Base-by-base conservation (phyloP, 441 rosid genomes). In the Corymbia calophylla region DNA sequence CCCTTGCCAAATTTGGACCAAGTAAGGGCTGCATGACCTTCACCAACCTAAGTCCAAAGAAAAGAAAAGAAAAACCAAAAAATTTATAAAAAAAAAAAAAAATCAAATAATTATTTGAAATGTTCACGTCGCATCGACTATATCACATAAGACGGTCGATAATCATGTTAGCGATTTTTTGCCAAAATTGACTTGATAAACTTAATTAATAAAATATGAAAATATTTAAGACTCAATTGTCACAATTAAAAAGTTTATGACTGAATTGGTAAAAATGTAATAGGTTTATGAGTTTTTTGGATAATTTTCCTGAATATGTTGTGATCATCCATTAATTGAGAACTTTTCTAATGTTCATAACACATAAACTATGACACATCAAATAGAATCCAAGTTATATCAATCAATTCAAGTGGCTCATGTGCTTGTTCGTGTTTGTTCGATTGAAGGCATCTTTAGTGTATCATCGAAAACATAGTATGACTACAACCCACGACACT, bases 101-200 rank as follows among this genome's bases (percentile, higher is more conserved):
- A 15, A 53, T 53, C 18, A 16, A 53, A 53, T 8, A 21, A 56
- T 21, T 23, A 56, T 21, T 56, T 21, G 12, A 56, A 56, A 56
- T 56, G 5, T 56, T 4, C 12, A 56, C 60, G 9, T 56, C 29
- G 23, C 4, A 12, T 1, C 1, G 3, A 0, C 0, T 21, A 0
- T 56, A 11, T 3, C 27, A 56, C 2, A 21, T 56, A 21, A 0
- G 27, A 21, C 27, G 21, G 16, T 23, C 1, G 23, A 56, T 0
- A 0, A 21, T 12, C 1, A 23, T 12, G 60, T 23, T 11, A 21
- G 9, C 23, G 5, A 9, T 21, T 23, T 23, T 23, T 11, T 0
- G 23, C 23, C 27, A 56, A 56, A 56, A 56, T 56, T 56, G 29
- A 8, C 23, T 1, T 0, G 5, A 56, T 56, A 0, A 5, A 23